A percentile compares a stretch with the other conserved stretches of the same genome.
Evolutionary conservation across 1,284 basidiomycete species (phyloP).

Genomic region (Xanthoconium separans): DNA sequence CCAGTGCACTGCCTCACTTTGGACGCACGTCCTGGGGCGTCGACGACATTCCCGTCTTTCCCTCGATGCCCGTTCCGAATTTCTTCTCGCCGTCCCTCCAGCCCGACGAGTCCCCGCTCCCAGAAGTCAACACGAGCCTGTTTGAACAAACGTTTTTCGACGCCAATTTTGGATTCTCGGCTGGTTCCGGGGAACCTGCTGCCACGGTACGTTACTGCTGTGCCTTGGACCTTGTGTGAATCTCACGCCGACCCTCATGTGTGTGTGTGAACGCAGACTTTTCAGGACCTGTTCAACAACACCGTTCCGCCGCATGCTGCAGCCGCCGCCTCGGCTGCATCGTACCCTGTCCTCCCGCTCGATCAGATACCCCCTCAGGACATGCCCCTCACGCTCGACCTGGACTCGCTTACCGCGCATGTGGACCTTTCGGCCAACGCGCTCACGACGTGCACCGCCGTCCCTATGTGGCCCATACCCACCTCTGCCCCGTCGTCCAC

Average conservation of each 20-base stretch:
- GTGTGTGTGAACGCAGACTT: conserved; percentile 12
- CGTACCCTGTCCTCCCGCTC: conserved; percentile 30
- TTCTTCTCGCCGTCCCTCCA: conserved; percentile 31
- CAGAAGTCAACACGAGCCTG: conserved; percentile 49
- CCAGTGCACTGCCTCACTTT: conserved; percentile 30
- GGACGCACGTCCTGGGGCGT: conserved; percentile 28
- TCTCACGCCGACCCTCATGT: background rate
- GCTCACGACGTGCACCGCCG: conserved; percentile 3
- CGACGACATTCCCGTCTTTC: conserved; percentile 17
- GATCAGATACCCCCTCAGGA: conserved; percentile 27
- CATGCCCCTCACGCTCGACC: conserved; percentile 8
- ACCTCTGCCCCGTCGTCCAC: conserved; percentile 41
- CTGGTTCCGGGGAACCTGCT: conserved; percentile 14
- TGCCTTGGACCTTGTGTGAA: background rate
- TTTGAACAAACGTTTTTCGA: conserved; percentile 45
- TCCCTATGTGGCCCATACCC: conserved; percentile 7
- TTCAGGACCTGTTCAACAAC: conserved; percentile 26
- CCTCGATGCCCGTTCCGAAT: conserved; percentile 3
- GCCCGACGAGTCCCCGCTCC: conserved; percentile 46
- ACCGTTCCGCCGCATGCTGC: conserved; percentile 18
- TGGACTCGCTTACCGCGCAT: conserved; percentile 5
- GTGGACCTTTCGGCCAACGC: conserved; percentile 7
- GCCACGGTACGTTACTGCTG: conserved; percentile 21
- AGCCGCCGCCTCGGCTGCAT: conserved; percentile 13
- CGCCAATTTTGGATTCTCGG: conserved; percentile 31